Evolutionary conservation across 2,329 filamentous ascomycete species (phyloP), one percentile per base, ranked within the genome.

Genomic region (Colletotrichum truncatum): DNA sequence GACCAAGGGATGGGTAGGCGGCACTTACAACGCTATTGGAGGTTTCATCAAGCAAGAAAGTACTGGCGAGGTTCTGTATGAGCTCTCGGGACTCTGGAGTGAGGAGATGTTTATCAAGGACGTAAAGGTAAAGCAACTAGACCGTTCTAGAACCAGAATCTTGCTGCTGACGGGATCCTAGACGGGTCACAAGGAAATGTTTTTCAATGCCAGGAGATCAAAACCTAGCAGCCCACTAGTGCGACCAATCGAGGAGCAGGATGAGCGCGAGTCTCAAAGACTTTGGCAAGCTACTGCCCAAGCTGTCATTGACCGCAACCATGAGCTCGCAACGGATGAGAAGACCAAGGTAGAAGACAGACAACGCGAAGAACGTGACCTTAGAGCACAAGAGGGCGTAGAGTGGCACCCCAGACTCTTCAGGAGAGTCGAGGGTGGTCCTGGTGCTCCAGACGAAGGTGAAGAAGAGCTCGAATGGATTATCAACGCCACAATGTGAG

Each of bases 261-360:
- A 90, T 30, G 93, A 95, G 66, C 88, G 94, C 46, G 96, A 99
- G 78, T 98, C 94, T 11, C 94, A 97, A 76, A 90, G 84, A 68
- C 82, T 99, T 46, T 99, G 96, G 96, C 80, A 89, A 30, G 89
- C 89, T 52, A 97, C 94, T 0, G 91, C 91, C 8, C 85, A 90
- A 70, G 96, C 95, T 0, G 90, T 99, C 67, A 92, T 91, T 73
- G 89, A 91, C 51, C 89, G 90, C 64, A 94, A 99, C 72, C 96
- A 99, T 73, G 92, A 93, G 70, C 80, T 91, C 8, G 96, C 96
- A 4, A 99, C 96, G 1, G 92, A 96, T 68, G 95, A 98, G 74
- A 99, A 99, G 82, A 94, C 93, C n/a, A 92, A 91, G 76, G 93
- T 99, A 64, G 96, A 99, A 76, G 95, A 98, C 72, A 89, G 87